phyloP scores from a whole-genome alignment of 2,329 filamentous ascomycete species.

The Sodiomyces alkalinus region DNA sequence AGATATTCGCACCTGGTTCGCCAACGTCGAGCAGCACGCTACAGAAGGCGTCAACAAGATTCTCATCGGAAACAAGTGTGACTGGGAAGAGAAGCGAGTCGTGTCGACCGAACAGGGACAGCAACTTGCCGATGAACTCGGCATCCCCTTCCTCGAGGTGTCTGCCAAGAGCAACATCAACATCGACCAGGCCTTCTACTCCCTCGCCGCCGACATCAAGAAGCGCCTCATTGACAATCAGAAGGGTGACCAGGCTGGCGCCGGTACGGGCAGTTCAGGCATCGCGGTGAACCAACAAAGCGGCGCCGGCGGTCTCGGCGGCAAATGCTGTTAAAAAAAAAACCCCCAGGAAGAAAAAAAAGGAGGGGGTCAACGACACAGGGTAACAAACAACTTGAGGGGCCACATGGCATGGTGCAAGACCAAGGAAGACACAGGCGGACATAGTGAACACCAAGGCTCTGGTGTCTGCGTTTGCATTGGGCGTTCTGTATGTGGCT shows the following conservation, averaged over 20 bases:
- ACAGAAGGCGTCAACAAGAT: constrained; percentile 99
- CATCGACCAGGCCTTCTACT: constrained; percentile 97
- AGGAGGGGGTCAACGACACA: too few relatives aligned
- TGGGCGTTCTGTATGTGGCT: too few relatives aligned
- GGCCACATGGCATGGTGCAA: too few relatives aligned
- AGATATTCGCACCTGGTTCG: constrained; percentile 99
- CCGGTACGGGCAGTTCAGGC: constrained; percentile 16
- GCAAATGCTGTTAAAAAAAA: constrained; percentile 64
- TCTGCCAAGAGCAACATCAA: constrained; percentile 99
- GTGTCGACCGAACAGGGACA: constrained; percentile 90
- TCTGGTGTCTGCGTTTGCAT: too few relatives aligned
- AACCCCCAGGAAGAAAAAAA: neutral
- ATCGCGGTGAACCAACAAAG: constrained; percentile 55
- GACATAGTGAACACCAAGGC: too few relatives aligned
- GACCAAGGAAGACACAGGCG: too few relatives aligned
- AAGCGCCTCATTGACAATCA: constrained; percentile 89
- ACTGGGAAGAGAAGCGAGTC: constrained; percentile 98
- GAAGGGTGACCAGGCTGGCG: constrained; percentile 52
- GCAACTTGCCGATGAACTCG: constrained; percentile 83
- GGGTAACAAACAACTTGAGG: too few relatives aligned
- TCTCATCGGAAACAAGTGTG: constrained; percentile 97
- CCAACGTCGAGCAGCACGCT: constrained; percentile 99
- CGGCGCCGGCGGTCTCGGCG: constrained; percentile 36
- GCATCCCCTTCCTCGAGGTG: constrained; percentile 96
- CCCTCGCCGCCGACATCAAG: constrained; percentile 91